Conservation (phyloP, 805 yeast species). For the Candida oleophila region DNA sequence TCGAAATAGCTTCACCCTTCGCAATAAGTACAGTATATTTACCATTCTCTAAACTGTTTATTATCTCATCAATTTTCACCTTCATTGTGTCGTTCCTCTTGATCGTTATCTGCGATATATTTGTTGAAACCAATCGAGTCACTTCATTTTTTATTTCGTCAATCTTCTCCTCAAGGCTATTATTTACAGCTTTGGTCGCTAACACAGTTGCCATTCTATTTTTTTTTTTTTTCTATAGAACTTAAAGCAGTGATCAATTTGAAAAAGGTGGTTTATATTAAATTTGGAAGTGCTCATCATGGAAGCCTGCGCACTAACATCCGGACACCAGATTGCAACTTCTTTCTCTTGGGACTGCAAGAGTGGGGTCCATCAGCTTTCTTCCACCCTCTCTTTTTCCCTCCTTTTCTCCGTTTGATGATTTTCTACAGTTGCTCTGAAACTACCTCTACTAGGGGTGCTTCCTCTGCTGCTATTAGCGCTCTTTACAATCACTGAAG, state of each 20-base stretch:
- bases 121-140: not conserved
- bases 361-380: too few species aligned
- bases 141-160: not conserved
- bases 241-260: not conserved
- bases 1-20: constrained; percentile 13
- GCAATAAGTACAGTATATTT: constrained; percentile 10
- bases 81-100: constrained; percentile 18
- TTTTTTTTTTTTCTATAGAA: not conserved
- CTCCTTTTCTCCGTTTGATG: not conserved
- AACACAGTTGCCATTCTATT: not conserved
- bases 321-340: not conserved
- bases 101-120: not conserved
- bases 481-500: constrained; percentile 16
- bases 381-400: not conserved
- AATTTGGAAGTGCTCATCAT: not conserved
- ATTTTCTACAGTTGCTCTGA: too few species aligned
- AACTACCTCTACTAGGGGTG: constrained; percentile 9
- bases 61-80: constrained; percentile 10
- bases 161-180: not conserved
- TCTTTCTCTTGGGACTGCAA: too few species aligned
- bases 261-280: too few species aligned
- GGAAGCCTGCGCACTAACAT: not conserved
- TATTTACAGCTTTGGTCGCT: not conserved
- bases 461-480: constrained; percentile 11
- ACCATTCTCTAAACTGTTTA: constrained; percentile 4